These are phyloP conservation scores for Aspergillus eucalypticola DNA, from an alignment of 2,329 filamentous ascomycete species.

Conservation along the genomic window DNA sequence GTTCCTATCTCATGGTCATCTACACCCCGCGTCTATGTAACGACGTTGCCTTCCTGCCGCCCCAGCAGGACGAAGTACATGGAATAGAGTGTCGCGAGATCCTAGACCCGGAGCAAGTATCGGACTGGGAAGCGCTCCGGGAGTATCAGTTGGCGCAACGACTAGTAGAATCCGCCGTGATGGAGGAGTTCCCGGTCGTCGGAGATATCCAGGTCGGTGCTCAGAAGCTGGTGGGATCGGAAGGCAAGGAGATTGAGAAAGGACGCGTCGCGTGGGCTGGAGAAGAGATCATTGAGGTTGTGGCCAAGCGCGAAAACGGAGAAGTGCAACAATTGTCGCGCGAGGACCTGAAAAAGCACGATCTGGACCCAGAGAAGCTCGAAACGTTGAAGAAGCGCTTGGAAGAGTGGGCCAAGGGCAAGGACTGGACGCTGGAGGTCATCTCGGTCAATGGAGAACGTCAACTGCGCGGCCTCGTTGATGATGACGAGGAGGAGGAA, in stretches of 20 bases:
- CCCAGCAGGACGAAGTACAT: conserved; percentile 74
- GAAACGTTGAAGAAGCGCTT: conserved; percentile 69
- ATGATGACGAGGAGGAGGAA: conserved; percentile 57
- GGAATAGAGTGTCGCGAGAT: conserved; percentile 75
- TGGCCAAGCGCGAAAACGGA: conserved; percentile 62
- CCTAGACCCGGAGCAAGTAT: conserved; percentile 57
- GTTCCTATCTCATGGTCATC: conserved; percentile 89
- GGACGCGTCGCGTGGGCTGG: conserved; percentile 57
- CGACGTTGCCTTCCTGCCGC: conserved; percentile 82
- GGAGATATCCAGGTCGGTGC: conserved; percentile 63
- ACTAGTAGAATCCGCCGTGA: conserved; percentile 32
- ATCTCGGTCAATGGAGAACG: conserved; percentile 67
- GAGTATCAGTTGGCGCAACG: conserved; percentile 34
- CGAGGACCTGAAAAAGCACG: conserved; percentile 67
- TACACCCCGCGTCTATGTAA: conserved; percentile 85
- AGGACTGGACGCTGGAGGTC: conserved; percentile 78
- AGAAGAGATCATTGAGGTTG: conserved; percentile 49
- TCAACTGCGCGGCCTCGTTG: conserved; percentile 71
- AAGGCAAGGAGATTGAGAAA: conserved; percentile 59
- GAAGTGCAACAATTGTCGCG: conserved; percentile 61
- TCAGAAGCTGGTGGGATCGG: conserved; percentile 55
- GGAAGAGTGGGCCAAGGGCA: conserved; percentile 66
- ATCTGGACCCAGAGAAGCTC: conserved; percentile 66
- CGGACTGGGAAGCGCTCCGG: conserved; percentile 48
- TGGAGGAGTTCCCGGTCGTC: conserved; percentile 46